These are phyloP conservation scores for Saksenaea oblongispora DNA, from an alignment of 371 early-diverging fungal species.

Conservation along the genomic window DNA sequence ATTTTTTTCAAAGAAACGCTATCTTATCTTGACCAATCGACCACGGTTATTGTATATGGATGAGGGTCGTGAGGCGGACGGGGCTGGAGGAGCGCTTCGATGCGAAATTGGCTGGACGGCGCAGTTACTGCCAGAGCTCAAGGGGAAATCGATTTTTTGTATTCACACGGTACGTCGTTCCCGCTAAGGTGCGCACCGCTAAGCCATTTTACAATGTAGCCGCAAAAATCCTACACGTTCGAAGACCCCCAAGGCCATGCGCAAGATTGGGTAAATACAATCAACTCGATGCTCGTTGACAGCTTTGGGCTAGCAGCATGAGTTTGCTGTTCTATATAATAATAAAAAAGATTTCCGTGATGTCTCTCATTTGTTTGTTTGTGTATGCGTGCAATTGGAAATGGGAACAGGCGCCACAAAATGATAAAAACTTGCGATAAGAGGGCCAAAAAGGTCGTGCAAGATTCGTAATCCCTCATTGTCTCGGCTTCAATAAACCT, in stretches of 20 bases:
- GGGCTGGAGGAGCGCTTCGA: slow-evolving; percentile 33
- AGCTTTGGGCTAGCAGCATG: slow-evolving; percentile 46
- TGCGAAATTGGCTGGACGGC: slow-evolving; percentile 65
- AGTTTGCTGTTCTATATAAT: no score
- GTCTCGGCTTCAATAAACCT: no score
- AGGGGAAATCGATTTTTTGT: slow-evolving; percentile 60
- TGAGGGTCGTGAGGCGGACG: slow-evolving; percentile 45
- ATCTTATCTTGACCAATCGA: slow-evolving; percentile 68
- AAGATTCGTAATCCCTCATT: no score
- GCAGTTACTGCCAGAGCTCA: slow-evolving; percentile 51
- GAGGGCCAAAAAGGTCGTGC: no score
- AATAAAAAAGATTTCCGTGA: no score
- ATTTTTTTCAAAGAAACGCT: slow-evolving; percentile 60
- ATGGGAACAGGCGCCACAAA: no score
- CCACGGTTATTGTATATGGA: slow-evolving; percentile 74
- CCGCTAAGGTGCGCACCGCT: neutral
- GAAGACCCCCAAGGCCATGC: slow-evolving; percentile 56
- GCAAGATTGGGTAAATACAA: slow-evolving; percentile 56
- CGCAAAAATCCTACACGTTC: slow-evolving; percentile 61
- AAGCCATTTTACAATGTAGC: slow-evolving; percentile 26
- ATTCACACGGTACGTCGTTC: slow-evolving; percentile 58
- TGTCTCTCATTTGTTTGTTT: no score
- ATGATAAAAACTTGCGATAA: no score
- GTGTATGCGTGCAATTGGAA: no score
- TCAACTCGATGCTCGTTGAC: slow-evolving; percentile 52